Conservation (phyloP, 805 yeast species). For the Metschnikowia cubensis region DNA sequence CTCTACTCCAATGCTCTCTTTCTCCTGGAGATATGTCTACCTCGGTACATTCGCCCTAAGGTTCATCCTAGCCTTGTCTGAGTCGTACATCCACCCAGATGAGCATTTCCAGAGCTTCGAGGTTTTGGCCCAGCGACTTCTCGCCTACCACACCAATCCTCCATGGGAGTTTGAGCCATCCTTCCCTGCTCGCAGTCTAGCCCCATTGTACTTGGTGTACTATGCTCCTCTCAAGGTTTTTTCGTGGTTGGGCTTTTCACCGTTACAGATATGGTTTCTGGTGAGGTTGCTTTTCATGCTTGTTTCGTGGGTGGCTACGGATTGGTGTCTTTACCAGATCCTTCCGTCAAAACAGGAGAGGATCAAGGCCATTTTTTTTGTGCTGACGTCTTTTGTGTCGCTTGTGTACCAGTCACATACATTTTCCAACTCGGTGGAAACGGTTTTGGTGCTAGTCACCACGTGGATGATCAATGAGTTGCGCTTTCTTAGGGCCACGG, state of each 20-base stretch:
- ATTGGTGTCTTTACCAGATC: slow-evolving; percentile 43
- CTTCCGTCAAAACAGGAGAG: slow-evolving; percentile 48
- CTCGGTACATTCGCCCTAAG: slow-evolving; percentile 44
- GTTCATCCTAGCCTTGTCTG: slow-evolving; percentile 55
- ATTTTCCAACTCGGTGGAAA: slow-evolving; percentile 85
- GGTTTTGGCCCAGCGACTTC: slow-evolving; percentile 49
- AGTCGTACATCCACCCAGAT: slow-evolving; percentile 94
- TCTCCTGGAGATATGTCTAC: slow-evolving; percentile 47
- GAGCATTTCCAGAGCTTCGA: slow-evolving; percentile 94
- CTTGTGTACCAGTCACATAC: slow-evolving; percentile 81
- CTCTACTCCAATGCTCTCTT: slow-evolving; percentile 5
- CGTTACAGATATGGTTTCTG: slow-evolving; percentile 50
- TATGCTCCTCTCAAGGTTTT: slow-evolving; percentile 53
- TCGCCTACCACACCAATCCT: slow-evolving; percentile 41
- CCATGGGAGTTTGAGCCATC: slow-evolving; percentile 81
- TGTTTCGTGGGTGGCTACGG: slow-evolving; percentile 34
- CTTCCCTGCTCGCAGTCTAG: slow-evolving; percentile 65
- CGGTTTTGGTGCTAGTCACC: slow-evolving; percentile 47
- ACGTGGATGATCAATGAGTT: slow-evolving; percentile 49
- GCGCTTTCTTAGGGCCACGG: slow-evolving; percentile 19
- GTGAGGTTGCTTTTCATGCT: slow-evolving; percentile 49
- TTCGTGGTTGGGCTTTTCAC: slow-evolving; percentile 35
- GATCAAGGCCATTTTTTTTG: slow-evolving; percentile 44
- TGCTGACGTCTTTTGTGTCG: slow-evolving; percentile 63
- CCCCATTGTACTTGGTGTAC: slow-evolving; percentile 63